Base-by-base conservation (phyloP, 495 filamentous ascomycete species). In the Acidiella bohemica region DNA sequence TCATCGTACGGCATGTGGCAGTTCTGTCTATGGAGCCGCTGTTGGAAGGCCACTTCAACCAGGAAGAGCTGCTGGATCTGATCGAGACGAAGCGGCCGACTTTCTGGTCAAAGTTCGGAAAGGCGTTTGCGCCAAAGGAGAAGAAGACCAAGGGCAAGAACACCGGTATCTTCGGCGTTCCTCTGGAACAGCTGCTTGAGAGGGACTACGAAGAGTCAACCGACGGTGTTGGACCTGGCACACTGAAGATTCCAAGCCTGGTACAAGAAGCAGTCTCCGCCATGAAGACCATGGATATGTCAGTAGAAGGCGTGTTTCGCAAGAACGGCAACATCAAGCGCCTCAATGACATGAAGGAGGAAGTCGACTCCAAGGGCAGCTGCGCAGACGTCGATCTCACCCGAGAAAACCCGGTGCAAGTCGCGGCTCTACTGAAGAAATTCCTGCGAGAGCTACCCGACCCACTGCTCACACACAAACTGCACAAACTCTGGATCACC, bases 281-380 rank as follows among this genome's bases (percentile, higher is more conserved):
- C 20, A 90, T 99, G 83, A 76, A 84, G 47, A 88, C 84, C 55
- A 99, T 96, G 86, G 90, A 99, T 61, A 93, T 99, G 70, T 93
- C 85, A 13, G 84, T 96, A 6, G 90, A 99, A 56, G 92, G 92
- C 53, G 88, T 99, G 32, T 99, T 99, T 72, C 80, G 90, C 39
- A 99, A 99, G 68, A 99, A 95, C 54, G 90, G 90, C 43, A 96
- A 95, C 55, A 95, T 99, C 57, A 80, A 81, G 53, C 78, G 83
- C 36, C 68, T 96, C 19, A 81, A 80, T 46, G 86, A 94, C 39
- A 63, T 92, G 14, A 74, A 80, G 20, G 84, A 88, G 28, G 64
- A 74, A 49, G 80, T 96, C 37, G 88, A 99, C 58, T 69, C 64
- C 36, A 82, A 82, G 36, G 84, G 81, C 8, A 19, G 34, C 32